Evolutionary conservation across 805 yeast species (phyloP).

Genomic region (Sungouiozyma intestinalis): DNA sequence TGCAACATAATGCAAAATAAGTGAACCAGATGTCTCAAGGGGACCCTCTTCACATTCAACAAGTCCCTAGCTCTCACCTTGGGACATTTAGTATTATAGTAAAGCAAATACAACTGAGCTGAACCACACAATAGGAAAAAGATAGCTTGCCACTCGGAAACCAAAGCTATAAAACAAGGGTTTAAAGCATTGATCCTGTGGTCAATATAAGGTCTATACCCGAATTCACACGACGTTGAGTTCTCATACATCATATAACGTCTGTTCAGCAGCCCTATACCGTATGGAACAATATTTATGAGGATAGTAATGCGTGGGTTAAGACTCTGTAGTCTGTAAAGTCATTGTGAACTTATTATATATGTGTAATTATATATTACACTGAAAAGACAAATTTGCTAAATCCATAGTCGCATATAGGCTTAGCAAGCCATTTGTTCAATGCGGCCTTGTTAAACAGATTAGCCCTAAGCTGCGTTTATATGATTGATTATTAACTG

Average conservation of each 20-base stretch:
- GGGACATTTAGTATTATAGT: constrained; percentile 13
- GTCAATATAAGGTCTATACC: constrained; percentile 27
- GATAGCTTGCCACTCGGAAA: constrained; percentile 7
- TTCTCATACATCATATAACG: neutral
- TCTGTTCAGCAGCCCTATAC: too few relatives aligned
- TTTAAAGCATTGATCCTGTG: constrained; percentile 26
- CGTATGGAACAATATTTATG: too few relatives aligned
- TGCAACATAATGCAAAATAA: constrained; percentile 16
- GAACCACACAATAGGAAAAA: constrained; percentile 17
- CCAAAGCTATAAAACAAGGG: constrained; percentile 26
- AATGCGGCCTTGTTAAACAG: too few relatives aligned
- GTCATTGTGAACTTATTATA: too few relatives aligned
- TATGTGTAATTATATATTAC: too few relatives aligned
- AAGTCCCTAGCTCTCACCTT: constrained; percentile 6
- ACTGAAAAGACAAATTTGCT: too few relatives aligned
- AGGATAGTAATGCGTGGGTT: neutral
- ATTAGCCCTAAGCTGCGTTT: too few relatives aligned
- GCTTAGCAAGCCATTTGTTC: too few relatives aligned
- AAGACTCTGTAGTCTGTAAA: too few relatives aligned
- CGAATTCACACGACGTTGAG: constrained; percentile 9
- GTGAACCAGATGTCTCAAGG: constrained; percentile 14
- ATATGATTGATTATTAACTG: too few relatives aligned
- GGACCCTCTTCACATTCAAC: constrained; percentile 5
- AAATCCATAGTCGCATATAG: too few relatives aligned
- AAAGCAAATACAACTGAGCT: constrained; percentile 14